A percentile compares a stretch with the other conserved stretches of the same genome.
Evolutionary conservation across 148 eudicot species (phyloP).

Genomic region (Pouteria glomerata): DNA sequence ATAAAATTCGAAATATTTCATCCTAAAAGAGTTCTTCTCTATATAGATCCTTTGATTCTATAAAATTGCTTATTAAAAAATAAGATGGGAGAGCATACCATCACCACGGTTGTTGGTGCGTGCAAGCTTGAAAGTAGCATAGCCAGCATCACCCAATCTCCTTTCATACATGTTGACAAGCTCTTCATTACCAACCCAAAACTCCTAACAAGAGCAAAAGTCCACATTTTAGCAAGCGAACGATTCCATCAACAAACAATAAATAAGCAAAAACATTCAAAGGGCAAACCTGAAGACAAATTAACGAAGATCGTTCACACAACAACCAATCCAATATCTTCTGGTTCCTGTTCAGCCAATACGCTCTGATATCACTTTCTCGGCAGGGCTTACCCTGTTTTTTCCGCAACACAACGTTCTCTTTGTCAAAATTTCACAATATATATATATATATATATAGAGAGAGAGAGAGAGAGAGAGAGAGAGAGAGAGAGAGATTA

Average conservation of each 20-base stretch:
- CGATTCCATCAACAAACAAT: not conserved
- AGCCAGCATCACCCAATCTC: slow-evolving; percentile 91
- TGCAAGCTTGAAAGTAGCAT: slow-evolving; percentile 71
- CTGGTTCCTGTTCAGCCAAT: slow-evolving; percentile 81
- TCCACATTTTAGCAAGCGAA: not conserved
- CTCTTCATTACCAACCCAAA: slow-evolving; percentile 98
- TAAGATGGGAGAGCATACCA: slow-evolving; percentile 42
- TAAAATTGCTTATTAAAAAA: no score
- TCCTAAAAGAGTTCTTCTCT: no score
- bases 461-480: not conserved
- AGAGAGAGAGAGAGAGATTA: not conserved
- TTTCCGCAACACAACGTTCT: slow-evolving; percentile 21
- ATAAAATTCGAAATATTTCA: no score
- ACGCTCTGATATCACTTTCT: slow-evolving; percentile 67
- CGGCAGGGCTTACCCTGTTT: slow-evolving; percentile 69
- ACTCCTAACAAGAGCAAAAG: slow-evolving; percentile 49
- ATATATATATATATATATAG: not conserved
- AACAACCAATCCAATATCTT: slow-evolving; percentile 90
- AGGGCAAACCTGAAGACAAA: slow-evolving; percentile 81
- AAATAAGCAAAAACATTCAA: not conserved
- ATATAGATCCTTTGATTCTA: no score
- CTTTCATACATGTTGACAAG: slow-evolving; percentile 82
- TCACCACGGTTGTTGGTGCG: slow-evolving; percentile 97
- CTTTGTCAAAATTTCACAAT: slow-evolving; percentile 1
- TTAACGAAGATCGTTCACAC: slow-evolving; percentile 82